phyloP scores from a whole-genome alignment of 2,329 filamentous ascomycete genomes.

The Fusarium guadeloupense region DNA sequence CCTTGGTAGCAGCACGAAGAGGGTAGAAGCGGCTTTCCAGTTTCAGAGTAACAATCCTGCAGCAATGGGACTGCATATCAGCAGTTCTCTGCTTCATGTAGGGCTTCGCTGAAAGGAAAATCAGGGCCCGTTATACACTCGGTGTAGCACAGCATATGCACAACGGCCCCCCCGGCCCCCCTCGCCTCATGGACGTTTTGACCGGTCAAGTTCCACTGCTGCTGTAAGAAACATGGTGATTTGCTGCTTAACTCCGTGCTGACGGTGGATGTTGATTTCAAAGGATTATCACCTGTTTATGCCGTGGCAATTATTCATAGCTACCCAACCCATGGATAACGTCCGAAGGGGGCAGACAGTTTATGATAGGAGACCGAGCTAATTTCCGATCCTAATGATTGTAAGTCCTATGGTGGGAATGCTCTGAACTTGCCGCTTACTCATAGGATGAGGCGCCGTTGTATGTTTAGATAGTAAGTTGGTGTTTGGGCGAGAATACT shows the following conservation, averaged over 20 bases:
- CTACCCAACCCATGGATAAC: not conserved
- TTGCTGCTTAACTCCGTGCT: not conserved
- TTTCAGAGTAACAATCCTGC: not conserved
- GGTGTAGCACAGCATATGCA: slow-evolving; percentile 31
- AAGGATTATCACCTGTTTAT: slow-evolving; percentile 21
- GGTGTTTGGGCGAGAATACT: not conserved
- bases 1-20: slow-evolving; percentile 12
- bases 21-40: slow-evolving; percentile 4
- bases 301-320: slow-evolving; percentile 3
- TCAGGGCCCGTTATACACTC: slow-evolving; percentile 1
- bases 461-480: not conserved
- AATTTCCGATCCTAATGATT: not conserved
- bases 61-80: slow-evolving; percentile 4
- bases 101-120: not conserved
- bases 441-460: not conserved
- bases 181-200: slow-evolving; percentile 4
- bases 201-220: slow-evolving; percentile 37
- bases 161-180: not conserved
- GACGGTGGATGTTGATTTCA: slow-evolving; percentile 2
- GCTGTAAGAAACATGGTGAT: slow-evolving; percentile 2
- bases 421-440: slow-evolving; percentile 11
- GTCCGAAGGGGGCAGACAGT: not conserved
- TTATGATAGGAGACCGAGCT: not conserved
- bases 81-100: not conserved
- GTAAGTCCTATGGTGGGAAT: not conserved